These are phyloP conservation scores for Nicotiana sylvestris DNA, from an alignment of 257 asterid genomes.

Conservation along the genomic window DNA sequence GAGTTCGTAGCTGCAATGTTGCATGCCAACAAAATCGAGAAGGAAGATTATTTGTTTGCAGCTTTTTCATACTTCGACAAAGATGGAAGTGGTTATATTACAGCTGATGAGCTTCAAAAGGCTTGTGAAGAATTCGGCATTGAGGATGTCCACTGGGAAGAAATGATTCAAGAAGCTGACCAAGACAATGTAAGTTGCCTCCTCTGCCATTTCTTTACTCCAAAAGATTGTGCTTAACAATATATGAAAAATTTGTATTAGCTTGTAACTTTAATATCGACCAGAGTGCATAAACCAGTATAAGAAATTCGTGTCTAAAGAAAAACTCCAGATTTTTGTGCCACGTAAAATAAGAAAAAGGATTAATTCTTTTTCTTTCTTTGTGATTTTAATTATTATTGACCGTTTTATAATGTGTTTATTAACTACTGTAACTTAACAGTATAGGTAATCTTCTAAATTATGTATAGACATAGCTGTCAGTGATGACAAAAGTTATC, in stretches of 20 bases:
- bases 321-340: too few species aligned
- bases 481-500: background rate
- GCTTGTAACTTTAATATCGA: background rate
- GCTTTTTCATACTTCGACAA: conserved; percentile 87
- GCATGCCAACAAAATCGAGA: conserved; percentile 79
- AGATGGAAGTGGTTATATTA: conserved; percentile 83
- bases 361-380: too few species aligned
- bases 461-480: background rate
- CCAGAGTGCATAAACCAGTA: background rate
- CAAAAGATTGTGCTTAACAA: background rate
- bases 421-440: background rate
- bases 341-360: too few species aligned
- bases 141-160: conserved; percentile 55
- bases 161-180: conserved; percentile 82
- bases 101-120: conserved; percentile 79
- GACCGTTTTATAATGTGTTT: too few species aligned
- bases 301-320: too few species aligned
- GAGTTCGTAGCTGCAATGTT: conserved; percentile 94
- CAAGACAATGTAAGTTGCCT: conserved; percentile 53
- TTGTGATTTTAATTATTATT: too few species aligned
- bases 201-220: background rate
- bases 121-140: conserved; percentile 84
- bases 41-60: conserved; percentile 64
- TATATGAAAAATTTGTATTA: background rate
- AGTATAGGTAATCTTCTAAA: background rate